These are phyloP conservation scores for Aspergillus incahuasiensis DNA, from an alignment of 495 filamentous ascomycete species.

Conservation along the genomic window DNA sequence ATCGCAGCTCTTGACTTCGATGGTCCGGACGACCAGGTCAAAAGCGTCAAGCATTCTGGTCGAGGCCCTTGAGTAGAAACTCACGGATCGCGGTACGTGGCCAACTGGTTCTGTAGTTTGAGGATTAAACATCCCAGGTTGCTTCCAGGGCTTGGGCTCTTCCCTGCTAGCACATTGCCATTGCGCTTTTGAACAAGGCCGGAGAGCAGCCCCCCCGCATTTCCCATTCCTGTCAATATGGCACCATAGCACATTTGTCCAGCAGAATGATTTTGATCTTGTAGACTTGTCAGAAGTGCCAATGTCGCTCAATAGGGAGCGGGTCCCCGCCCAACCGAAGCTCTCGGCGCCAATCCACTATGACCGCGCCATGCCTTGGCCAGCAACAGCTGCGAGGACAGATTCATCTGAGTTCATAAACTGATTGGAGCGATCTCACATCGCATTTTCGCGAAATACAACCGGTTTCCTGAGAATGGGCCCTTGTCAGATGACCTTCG, in stretches of 20 bases:
- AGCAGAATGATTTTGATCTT: not conserved
- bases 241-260: no score
- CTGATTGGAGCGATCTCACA: not conserved
- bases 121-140: not conserved
- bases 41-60: not conserved
- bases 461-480: not conserved
- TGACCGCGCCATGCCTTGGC: conserved; percentile 1
- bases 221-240: no score
- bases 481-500: not conserved
- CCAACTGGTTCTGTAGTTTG: not conserved
- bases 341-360: conserved; percentile 7
- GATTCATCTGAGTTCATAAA: not conserved
- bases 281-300: not conserved
- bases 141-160: not conserved
- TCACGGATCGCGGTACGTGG: not conserved
- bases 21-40: no score
- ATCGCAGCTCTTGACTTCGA: not conserved
- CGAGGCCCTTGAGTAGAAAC: not conserved
- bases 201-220: not conserved
- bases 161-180: not conserved
- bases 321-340: not conserved
- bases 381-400: not conserved
- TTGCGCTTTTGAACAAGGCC: conserved; percentile 4
- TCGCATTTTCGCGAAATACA: not conserved
- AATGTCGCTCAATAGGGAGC: no score